A percentile compares a stretch with the other conserved stretches of the same genome.
Evolutionary conservation across 495 filamentous ascomycete species (phyloP).

Genomic region (Tuber umbilicatum): DNA sequence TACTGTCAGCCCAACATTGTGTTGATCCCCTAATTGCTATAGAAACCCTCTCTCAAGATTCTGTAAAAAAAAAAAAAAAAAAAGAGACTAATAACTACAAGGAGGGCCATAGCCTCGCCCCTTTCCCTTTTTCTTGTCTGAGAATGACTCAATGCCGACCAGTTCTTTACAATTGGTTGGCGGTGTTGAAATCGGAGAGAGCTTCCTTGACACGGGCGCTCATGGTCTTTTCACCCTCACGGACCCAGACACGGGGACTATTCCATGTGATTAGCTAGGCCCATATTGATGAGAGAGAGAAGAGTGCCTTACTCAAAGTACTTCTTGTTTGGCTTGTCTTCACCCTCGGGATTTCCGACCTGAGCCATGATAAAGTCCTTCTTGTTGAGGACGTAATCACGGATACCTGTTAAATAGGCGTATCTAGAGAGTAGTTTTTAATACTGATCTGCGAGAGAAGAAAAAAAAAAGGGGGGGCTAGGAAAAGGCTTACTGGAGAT

Average conservation of each 20-base stretch:
- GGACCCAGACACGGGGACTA: slow-evolving; percentile 63
- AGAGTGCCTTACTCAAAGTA: slow-evolving; percentile 62
- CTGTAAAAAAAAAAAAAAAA: slow-evolving; percentile 6
- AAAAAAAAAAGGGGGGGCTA: background rate
- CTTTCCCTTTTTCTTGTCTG: background rate
- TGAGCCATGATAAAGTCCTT: slow-evolving; percentile 82
- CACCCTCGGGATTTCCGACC: slow-evolving; percentile 92
- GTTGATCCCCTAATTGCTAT: background rate
- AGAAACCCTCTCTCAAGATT: background rate
- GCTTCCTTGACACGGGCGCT: slow-evolving; percentile 68
- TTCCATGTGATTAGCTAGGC: slow-evolving; percentile 7
- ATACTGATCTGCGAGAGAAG: background rate
- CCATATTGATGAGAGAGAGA: background rate
- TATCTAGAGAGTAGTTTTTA: slow-evolving; percentile 41
- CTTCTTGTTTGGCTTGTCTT: slow-evolving; percentile 99
- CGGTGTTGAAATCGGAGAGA: slow-evolving; percentile 86
- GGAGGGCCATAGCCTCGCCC: background rate
- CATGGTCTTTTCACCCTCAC: slow-evolving; percentile 98
- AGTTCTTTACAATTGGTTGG: slow-evolving; percentile 66
- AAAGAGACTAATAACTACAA: slow-evolving; percentile 8
- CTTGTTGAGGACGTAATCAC: slow-evolving; percentile 88
- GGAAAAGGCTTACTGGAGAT: slow-evolving; percentile 52
- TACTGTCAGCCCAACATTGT: background rate
- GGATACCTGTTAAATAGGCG: slow-evolving; percentile 81
- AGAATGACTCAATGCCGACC: background rate